Base-by-base conservation (phyloP, 208 protist species). In the Leptomonas pyrrhocoris region DNA sequence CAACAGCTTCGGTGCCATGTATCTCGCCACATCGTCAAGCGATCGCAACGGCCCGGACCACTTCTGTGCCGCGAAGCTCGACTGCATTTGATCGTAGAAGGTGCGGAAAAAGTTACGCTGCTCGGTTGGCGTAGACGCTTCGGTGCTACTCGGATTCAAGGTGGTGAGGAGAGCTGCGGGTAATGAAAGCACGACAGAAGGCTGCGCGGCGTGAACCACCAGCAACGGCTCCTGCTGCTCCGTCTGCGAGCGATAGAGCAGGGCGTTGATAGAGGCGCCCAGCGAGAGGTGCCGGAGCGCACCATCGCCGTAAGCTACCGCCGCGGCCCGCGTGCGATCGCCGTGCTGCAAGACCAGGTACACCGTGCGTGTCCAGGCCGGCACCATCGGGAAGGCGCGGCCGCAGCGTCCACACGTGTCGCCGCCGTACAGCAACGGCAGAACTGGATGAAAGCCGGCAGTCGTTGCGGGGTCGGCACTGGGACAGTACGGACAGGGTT, bases 241-340 rank as follows among this genome's bases (percentile, higher is more conserved):
- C 8, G 83, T 88, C 12, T 49, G 30, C n/a, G 77, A 79, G 15
- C 40, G 36, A 77, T 88, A 88, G 48, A 86, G 55, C 2, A 89
- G 30, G 19, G 81, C 71, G 21, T 70, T 28, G n/a, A 85, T 30
- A 5, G 68, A 49, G 1, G 55, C 50, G 36, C 82, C 88, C 28
- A 87, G 60, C 23, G 46, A 55, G 7, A 90, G 75, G 27, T 73
- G 53, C 23, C 45, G 34, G n/a, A 79, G 62, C 16, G 84, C 59
- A 25, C 54, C 73, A 28, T 83, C 83, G 43, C 83, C 88, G 68
- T 87, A 85, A 15, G 80, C 80, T 54, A 84, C 84, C 23, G 83
- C 83, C 7, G 86, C 79, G 6, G 31, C 28, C 15, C 75, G 81
- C 34, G 56, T 63, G 21, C 55, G 72, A 34, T 80, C 77, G n/a